phyloP scores from a whole-genome alignment of 2,329 filamentous ascomycete genomes.

The Pseudogymnoascus sp. region DNA sequence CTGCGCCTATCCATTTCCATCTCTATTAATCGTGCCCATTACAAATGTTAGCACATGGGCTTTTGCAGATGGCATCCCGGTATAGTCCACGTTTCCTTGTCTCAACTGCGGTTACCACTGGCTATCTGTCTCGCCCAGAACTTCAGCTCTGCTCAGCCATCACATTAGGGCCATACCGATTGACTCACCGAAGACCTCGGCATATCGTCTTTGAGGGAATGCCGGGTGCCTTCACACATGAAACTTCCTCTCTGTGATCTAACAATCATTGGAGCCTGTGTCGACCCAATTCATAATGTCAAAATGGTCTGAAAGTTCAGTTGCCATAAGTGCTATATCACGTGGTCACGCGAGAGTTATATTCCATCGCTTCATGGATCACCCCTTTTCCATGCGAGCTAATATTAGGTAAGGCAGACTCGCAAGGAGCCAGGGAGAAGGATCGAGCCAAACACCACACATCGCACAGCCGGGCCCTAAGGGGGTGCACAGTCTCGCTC shows the following conservation, averaged over 20 bases:
- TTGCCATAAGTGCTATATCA: not conserved
- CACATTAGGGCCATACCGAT: not conserved
- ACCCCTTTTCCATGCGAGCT: not conserved
- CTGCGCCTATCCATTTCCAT: slow-evolving; percentile 1
- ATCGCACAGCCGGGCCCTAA: not conserved
- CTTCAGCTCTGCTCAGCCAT: slow-evolving; percentile 7
- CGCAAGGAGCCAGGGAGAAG: not conserved
- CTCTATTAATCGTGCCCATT: not conserved
- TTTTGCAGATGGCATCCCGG: not conserved
- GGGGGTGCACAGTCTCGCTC: not conserved
- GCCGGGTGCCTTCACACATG: not conserved
- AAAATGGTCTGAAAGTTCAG: slow-evolving; percentile 2
- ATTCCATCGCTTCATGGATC: not conserved
- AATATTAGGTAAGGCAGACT: slow-evolving; percentile 9
- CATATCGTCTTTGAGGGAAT: not conserved
- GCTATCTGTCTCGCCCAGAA: not conserved
- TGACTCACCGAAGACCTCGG: slow-evolving; percentile 7
- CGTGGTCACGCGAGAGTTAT: not conserved
- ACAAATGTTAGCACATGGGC: not conserved
- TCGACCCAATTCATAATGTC: not conserved
- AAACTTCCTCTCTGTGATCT: not conserved
- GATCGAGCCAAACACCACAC: not conserved
- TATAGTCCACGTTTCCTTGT: slow-evolving; percentile 6
- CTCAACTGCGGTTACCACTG: slow-evolving; percentile 6
- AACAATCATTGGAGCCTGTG: not conserved